Conservation (phyloP, 2,329 filamentous ascomycete species). For the Fusarium pseudocircinatum region DNA sequence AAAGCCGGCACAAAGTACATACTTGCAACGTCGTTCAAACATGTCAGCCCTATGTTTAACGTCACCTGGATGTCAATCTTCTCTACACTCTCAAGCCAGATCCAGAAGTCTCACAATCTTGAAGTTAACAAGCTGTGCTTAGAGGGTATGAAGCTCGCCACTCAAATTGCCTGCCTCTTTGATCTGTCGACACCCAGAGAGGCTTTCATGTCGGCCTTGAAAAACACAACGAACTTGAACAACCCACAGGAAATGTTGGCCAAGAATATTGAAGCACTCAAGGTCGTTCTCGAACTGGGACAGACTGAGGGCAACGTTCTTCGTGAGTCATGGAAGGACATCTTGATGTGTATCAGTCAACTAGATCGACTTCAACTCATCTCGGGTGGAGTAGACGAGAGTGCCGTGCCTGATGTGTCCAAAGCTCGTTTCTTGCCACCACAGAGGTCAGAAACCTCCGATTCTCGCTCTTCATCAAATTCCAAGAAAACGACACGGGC, state of each 20-base stretch:
- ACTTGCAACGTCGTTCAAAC: conserved; percentile 90
- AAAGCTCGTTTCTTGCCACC: conserved; percentile 77
- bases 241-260: conserved; percentile 95
- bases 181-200: conserved; percentile 92
- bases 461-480: conserved; percentile 75
- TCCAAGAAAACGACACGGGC: conserved; percentile 60
- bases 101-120: conserved; percentile 91
- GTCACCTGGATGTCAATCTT: conserved; percentile 99
- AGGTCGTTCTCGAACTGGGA: conserved; percentile 89
- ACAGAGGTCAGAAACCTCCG: conserved; percentile 61
- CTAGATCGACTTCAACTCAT: conserved; percentile 95
- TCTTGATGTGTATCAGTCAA: conserved; percentile 94
- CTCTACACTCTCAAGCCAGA: conserved; percentile 90
- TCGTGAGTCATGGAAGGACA: conserved; percentile 92
- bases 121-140: conserved; percentile 93
- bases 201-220: conserved; percentile 91
- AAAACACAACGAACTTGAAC: conserved; percentile 94
- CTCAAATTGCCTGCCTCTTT: conserved; percentile 92
- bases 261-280: conserved; percentile 95
- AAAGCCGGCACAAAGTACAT: conserved; percentile 82
- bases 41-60: conserved; percentile 98
- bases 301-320: conserved; percentile 92
- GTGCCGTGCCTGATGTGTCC: conserved; percentile 89
- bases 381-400: conserved; percentile 93
- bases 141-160: conserved; percentile 93